A percentile compares a stretch with the other conserved stretches of the same genome.
phyloP scores from a whole-genome alignment of 768 basidiomycete species.

The Tulasnella sp. region DNA sequence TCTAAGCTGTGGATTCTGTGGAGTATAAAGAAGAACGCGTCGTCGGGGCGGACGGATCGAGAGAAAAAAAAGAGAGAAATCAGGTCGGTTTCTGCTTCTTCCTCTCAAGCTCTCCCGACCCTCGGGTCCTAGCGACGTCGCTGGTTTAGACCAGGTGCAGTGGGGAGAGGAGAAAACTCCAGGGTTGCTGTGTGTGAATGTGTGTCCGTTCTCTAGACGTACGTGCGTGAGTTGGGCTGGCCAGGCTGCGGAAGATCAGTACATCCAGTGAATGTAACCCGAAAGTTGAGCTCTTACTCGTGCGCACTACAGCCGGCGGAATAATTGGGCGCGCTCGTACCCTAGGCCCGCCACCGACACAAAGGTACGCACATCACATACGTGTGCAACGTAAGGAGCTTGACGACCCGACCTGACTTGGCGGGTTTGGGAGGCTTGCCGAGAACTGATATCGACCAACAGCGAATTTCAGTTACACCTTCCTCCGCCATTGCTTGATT shows the following conservation, averaged over 20 bases:
- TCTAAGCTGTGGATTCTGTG: background rate
- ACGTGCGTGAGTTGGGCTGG: background rate
- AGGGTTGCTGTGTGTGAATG: background rate
- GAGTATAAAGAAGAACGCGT: background rate
- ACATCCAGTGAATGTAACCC: background rate
- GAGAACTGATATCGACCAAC: background rate
- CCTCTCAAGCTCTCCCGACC: background rate
- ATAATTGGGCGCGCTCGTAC: background rate
- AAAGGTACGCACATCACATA: background rate
- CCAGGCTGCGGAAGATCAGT: slow-evolving; percentile 8
- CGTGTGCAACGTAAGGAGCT: background rate
- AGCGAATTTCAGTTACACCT: too few species aligned
- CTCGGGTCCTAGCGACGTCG: background rate
- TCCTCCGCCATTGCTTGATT: background rate
- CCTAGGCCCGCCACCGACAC: background rate
- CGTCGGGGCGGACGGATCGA: background rate
- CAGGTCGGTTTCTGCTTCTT: background rate
- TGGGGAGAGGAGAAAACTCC: background rate
- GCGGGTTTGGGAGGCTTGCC: background rate
- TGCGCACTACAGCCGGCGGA: background rate
- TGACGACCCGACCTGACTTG: background rate
- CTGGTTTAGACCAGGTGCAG: background rate
- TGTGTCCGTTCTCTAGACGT: background rate
- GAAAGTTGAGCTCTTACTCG: background rate
- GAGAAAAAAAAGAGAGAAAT: background rate